These are phyloP conservation scores for Paecilomyces fulvus DNA, from an alignment of 2,329 filamentous ascomycete genomes.

Conservation along the genomic window DNA sequence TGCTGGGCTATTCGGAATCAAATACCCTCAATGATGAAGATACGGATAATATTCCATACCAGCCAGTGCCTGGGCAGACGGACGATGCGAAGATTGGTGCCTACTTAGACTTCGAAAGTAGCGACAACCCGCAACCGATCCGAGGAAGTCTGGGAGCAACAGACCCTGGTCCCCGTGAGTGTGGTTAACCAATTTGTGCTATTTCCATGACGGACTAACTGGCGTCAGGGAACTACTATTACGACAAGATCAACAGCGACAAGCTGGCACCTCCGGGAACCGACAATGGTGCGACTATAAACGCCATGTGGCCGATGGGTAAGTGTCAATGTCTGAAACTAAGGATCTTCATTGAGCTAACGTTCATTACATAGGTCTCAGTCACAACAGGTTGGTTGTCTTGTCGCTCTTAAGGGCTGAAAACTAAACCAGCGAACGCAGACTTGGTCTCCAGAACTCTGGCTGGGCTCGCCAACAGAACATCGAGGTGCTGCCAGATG, in stretches of 20 bases:
- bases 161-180: conserved; percentile 44
- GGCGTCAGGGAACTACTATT: conserved; percentile 34
- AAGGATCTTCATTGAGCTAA: conserved; percentile 3
- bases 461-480: conserved; percentile 53
- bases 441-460: conserved; percentile 35
- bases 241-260: conserved; percentile 49
- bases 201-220: not conserved
- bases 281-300: conserved; percentile 34
- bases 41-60: conserved; percentile 29
- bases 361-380: conserved; percentile 23
- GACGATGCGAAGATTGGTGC: conserved; percentile 43
- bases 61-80: conserved; percentile 44
- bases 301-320: conserved; percentile 48
- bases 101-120: conserved; percentile 47
- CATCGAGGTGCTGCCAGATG: conserved; percentile 39
- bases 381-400: conserved; percentile 34
- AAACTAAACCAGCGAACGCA: conserved; percentile 4
- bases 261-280: conserved; percentile 47
- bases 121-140: conserved; percentile 48
- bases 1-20: conserved; percentile 33
- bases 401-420: not conserved
- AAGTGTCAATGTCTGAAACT: conserved; percentile 1
- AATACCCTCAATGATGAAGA: conserved; percentile 27
- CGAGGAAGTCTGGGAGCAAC: conserved; percentile 43
- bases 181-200: not conserved